Base-by-base conservation (phyloP, 1,284 basidiomycete genomes). In the Melampsora americana region DNA sequence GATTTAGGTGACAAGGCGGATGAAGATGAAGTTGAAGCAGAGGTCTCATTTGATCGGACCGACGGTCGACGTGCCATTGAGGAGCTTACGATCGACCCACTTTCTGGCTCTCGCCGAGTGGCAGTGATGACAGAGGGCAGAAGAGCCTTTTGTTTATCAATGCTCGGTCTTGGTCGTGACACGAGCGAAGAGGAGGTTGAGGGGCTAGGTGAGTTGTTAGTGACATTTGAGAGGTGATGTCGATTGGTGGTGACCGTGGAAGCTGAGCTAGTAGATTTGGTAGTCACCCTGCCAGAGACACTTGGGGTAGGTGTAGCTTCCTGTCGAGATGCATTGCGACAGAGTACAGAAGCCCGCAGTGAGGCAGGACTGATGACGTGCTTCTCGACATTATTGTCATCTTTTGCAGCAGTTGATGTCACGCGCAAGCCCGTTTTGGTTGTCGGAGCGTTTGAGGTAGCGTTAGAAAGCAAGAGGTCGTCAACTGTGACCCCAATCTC, bases 401-500 rank as follows among this genome's bases (percentile, higher is more conserved):
- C 44, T 42, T 59, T 74, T 46, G 71, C 26, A 28, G 46, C 18
- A 39, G 48, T 42, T 7, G 71, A 35, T 23, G 32, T 66, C n/a
- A 61, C 62, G 42, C 48, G 65, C 28, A 44, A 62, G 14, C 71
- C 77, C 62, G 65, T 62, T 42, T 67, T 71, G 39, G 65, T 42
- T 14, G 70, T 65, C 20, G 66, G 53, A 28, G 35, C 35, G 28
- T 59, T 59, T 11, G 83, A 85, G 59, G 69, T 67, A 0, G 79
- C 66, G 60, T 78, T 44, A 28, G 77, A 69, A 66, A 77, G 67
- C 7, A 89, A 80, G 11, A 94, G 87, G 69, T 95, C 92, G 65
- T 90, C 89, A 3, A 89, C 82, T 0, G 88, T 85, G 1, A 93
- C 87, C 80, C 93, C 91, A 69, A 95, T 87, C 81, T 91, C 93